Conservation (phyloP, 2,329 filamentous ascomycete species). For the Aspergillus fischeri region DNA sequence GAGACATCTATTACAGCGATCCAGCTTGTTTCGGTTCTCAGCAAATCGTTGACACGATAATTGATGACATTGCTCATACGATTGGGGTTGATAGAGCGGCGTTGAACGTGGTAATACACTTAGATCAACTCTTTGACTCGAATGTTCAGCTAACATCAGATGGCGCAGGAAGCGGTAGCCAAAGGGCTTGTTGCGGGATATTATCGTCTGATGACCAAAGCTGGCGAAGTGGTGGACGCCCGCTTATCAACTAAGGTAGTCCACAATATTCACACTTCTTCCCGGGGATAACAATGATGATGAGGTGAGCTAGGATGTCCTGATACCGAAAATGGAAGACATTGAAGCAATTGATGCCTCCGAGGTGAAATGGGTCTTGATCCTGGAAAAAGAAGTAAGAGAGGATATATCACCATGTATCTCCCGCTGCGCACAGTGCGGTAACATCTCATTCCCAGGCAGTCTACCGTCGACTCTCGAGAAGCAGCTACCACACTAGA, state of each 20-base stretch:
- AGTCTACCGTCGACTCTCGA: constrained; percentile 55
- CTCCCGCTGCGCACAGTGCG: background rate
- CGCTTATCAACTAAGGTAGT: constrained; percentile 28
- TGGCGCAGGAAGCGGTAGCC: constrained; percentile 36
- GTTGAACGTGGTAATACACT: constrained; percentile 53
- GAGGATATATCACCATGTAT: background rate
- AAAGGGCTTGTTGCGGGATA: constrained; percentile 42
- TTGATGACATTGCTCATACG: constrained; percentile 60
- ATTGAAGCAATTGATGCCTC: constrained; percentile 44
- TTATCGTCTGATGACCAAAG: constrained; percentile 24
- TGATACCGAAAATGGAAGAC: constrained; percentile 49
- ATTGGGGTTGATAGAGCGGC: constrained; percentile 52
- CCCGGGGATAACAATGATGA: background rate
- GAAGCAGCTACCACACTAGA: constrained; percentile 44
- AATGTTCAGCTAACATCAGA: background rate
- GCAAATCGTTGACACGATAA: constrained; percentile 52
- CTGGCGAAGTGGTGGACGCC: constrained; percentile 35
- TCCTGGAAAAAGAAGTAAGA: constrained; percentile 62
- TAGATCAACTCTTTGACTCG: background rate
- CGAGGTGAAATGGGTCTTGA: constrained; percentile 53
- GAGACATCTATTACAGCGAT: constrained; percentile 62
- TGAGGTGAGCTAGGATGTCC: constrained; percentile 41
- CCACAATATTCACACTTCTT: background rate
- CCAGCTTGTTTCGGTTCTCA: constrained; percentile 58
- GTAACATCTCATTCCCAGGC: constrained; percentile 40